phyloP scores from a whole-genome alignment of 345 rosid genomes.

The Lumnitzera littorea region DNA sequence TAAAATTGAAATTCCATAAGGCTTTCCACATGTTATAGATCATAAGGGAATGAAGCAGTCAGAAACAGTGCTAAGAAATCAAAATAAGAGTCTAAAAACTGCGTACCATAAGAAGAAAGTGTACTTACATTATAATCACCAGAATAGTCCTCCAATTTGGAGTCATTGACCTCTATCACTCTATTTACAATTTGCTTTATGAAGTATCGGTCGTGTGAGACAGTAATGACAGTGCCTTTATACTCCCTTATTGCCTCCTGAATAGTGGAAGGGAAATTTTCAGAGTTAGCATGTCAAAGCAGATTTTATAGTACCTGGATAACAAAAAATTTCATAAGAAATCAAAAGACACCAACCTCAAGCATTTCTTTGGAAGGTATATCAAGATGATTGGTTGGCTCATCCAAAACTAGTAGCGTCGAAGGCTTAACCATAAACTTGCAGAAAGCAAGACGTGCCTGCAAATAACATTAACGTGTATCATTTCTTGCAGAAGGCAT shows the following conservation, averaged over 20 bases:
- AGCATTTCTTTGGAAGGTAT: constrained; percentile 99
- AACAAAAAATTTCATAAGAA: background rate
- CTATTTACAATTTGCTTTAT: constrained; percentile 93
- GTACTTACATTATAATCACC: constrained; percentile 79
- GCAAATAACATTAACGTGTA: background rate
- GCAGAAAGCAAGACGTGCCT: constrained; percentile 98
- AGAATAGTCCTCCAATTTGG: constrained; percentile 63
- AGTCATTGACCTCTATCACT: constrained; percentile 72
- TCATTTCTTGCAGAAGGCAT: no score
- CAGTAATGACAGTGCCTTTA: constrained; percentile 72
- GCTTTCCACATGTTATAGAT: no score
- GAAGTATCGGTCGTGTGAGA: constrained; percentile 89
- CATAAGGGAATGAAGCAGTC: no score
- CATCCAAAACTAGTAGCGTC: constrained; percentile 74
- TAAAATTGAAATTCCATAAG: no score
- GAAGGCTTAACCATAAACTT: constrained; percentile 96
- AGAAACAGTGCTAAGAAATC: no score
- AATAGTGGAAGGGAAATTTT: constrained; percentile 7
- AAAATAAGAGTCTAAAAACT: background rate
- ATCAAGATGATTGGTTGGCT: constrained; percentile 95
- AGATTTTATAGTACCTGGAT: no score
- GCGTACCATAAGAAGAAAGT: background rate
- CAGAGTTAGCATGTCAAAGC: background rate
- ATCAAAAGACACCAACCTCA: constrained; percentile 41
- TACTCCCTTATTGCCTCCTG: constrained; percentile 95